phyloP scores from a whole-genome alignment of 352 stramenopile species.

The Globisporangium yorkense region DNA sequence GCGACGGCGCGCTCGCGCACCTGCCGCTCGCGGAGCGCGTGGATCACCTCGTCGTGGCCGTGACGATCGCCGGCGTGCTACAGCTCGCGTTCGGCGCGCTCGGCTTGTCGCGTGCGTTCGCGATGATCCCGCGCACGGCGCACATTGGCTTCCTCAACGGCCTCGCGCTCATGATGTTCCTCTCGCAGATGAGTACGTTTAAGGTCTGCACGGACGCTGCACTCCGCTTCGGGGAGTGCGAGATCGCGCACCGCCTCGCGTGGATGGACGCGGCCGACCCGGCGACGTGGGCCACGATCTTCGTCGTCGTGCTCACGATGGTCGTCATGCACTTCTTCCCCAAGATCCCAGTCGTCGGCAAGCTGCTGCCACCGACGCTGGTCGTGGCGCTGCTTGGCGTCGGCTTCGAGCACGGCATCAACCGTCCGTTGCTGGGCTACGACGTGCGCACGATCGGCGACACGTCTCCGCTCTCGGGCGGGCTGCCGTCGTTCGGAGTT shows the following conservation, averaged over 20 bases:
- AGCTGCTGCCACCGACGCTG: conserved; percentile 74
- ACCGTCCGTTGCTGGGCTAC: conserved; percentile 63
- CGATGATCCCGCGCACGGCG: conserved; percentile 91
- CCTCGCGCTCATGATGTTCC: conserved; percentile 92
- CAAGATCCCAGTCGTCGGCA: conserved; percentile 48
- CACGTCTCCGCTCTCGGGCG: conserved; percentile 47
- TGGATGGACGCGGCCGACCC: conserved; percentile 65
- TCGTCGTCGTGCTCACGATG: conserved; percentile 76
- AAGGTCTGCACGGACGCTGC: conserved; percentile 54
- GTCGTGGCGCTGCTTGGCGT: conserved; percentile 71
- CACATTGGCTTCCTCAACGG: conserved; percentile 97
- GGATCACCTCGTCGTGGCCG: conserved; percentile 83
- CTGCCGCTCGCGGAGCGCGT: conserved; percentile 69
- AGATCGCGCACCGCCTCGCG: conserved; percentile 48
- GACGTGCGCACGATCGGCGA: conserved; percentile 76
- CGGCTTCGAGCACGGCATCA: conserved; percentile 85
- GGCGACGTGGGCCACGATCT: conserved; percentile 59
- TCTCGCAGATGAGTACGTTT: conserved; percentile 92
- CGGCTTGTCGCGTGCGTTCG: conserved; percentile 87
- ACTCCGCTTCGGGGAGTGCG: conserved; percentile 72
- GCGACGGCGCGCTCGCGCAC: conserved; percentile 34
- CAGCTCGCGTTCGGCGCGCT: conserved; percentile 83
- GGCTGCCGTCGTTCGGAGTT: conserved; percentile 44
- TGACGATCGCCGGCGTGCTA: conserved; percentile 81
- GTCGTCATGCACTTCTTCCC: conserved; percentile 85